Conservation (phyloP, 2,329 filamentous ascomycete species). For the Diaporthe capsici region DNA sequence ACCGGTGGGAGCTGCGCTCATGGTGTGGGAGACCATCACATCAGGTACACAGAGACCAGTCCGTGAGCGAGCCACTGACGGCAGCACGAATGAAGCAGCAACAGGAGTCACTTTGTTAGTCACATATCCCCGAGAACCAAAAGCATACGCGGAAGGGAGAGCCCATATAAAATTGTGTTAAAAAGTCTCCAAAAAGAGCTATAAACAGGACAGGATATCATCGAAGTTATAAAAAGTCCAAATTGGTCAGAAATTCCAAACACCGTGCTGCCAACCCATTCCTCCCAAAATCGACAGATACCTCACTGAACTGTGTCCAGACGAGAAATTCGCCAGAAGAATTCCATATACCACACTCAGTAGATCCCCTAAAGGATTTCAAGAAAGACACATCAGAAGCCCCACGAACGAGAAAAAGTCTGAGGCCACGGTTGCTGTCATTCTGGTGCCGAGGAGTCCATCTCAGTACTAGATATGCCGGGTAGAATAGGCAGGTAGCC, state of each 20-base stretch:
- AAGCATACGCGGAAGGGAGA: not conserved
- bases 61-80: not conserved
- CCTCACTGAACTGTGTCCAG: not conserved
- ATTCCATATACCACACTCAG: too few species aligned
- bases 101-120: not conserved
- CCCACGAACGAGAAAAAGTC: not conserved
- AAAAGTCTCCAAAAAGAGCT: not conserved
- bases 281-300: not conserved
- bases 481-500: not conserved
- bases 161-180: not conserved
- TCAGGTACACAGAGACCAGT: too few species aligned
- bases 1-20: not conserved
- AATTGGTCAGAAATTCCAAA: slow-evolving; percentile 9
- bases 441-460: not conserved
- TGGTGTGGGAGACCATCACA: not conserved
- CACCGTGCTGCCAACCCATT: slow-evolving; percentile 16
- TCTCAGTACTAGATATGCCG: not conserved
- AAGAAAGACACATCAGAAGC: not conserved
- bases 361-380: not conserved
- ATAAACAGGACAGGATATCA: slow-evolving; percentile 1
- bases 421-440: not conserved
- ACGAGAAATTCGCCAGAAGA: not conserved
- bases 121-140: not conserved
- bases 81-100: not conserved
- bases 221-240: not conserved